Evolutionary conservation across 495 filamentous ascomycete species (phyloP).

Genomic region (Cenococcum geophilum): DNA sequence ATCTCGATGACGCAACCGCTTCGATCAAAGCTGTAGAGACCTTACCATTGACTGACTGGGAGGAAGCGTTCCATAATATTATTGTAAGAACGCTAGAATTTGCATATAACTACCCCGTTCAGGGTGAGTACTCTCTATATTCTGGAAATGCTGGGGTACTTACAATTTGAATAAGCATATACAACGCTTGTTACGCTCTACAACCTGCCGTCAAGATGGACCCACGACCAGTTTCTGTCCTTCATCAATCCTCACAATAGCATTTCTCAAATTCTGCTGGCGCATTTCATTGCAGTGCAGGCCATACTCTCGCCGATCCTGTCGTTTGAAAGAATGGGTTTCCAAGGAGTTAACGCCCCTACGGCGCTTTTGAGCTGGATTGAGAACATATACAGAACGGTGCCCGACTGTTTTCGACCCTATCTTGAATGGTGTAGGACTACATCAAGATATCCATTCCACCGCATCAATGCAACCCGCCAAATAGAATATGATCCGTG

Average conservation of each 20-base stretch:
- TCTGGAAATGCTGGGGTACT: background rate
- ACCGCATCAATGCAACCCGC: background rate
- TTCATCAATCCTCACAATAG: constrained; percentile 49
- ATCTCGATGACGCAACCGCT: constrained; percentile 22
- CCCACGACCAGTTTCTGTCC: constrained; percentile 48
- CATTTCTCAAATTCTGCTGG: constrained; percentile 46
- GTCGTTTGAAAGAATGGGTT: constrained; percentile 25
- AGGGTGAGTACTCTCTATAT: constrained; percentile 1
- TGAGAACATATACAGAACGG: constrained; percentile 27
- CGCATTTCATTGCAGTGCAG: constrained; percentile 56
- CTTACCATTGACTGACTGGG: constrained; percentile 21
- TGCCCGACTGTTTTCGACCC: constrained; percentile 17
- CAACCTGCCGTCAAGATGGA: constrained; percentile 42
- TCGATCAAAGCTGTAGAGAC: constrained; percentile 20
- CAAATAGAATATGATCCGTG: too few relatives aligned
- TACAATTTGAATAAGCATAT: constrained; percentile 30
- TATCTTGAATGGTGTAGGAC: constrained; percentile 23
- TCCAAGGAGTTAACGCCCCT: constrained; percentile 28
- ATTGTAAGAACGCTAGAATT: constrained; percentile 22
- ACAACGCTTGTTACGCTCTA: constrained; percentile 36
- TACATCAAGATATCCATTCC: constrained; percentile 25
- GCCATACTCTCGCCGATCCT: constrained; percentile 48
- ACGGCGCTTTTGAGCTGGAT: constrained; percentile 25
- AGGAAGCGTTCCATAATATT: constrained; percentile 20
- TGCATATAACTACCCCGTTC: constrained; percentile 23